Evolutionary conservation across 1,284 basidiomycete species (phyloP).

Genomic region (Microbotryum silenes-acaulis): DNA sequence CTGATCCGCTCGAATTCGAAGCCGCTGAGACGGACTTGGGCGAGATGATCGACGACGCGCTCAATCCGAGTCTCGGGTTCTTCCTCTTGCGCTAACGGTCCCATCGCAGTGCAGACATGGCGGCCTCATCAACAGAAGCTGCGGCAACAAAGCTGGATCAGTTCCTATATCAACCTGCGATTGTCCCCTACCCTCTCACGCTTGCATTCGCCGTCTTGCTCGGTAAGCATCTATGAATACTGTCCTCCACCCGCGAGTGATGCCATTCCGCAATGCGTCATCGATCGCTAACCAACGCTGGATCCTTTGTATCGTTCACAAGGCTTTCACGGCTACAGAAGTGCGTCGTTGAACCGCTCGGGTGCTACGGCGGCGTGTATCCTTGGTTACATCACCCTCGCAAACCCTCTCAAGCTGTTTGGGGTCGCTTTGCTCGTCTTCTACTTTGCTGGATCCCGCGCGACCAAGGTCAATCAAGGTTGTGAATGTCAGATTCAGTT

Average conservation of each 20-base stretch:
- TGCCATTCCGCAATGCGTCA: neutral
- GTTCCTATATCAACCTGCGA: neutral
- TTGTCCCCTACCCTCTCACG: neutral
- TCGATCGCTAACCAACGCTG: neutral
- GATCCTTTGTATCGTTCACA: neutral
- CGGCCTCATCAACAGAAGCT: no score
- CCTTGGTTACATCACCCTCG: constrained; percentile 57
- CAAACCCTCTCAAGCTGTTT: constrained; percentile 58
- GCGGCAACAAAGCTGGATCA: no score
- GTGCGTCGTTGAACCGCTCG: constrained; percentile 42
- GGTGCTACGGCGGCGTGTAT: constrained; percentile 69
- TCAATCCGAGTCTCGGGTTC: no score
- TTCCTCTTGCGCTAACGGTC: no score
- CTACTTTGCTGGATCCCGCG: constrained; percentile 40
- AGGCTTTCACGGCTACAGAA: constrained; percentile 48
- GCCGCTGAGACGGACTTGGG: no score
- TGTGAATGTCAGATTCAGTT: constrained; percentile 1
- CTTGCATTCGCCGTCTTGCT: constrained; percentile 2
- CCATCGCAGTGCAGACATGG: no score
- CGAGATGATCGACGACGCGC: no score
- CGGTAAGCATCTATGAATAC: neutral
- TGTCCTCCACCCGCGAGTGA: neutral
- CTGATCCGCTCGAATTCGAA: no score
- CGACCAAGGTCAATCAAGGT: constrained; percentile 48
- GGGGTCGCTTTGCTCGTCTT: constrained; percentile 69